Conservation (phyloP, 1,284 basidiomycete genomes). For the Ceratobasidium sp. region DNA sequence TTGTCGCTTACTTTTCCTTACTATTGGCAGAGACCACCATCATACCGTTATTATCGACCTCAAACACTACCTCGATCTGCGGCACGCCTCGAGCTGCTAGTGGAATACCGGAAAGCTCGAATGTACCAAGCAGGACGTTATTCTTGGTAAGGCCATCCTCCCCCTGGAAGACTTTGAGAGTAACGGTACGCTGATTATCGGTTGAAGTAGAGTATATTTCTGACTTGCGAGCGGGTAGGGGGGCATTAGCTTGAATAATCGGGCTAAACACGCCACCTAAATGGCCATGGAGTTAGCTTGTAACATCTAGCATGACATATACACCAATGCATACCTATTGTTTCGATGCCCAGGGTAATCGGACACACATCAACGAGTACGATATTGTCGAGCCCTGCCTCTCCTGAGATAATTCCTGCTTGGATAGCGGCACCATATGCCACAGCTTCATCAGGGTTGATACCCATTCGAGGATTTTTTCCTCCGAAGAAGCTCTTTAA, state of each 20-base stretch:
- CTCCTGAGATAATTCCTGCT: constrained; percentile 92
- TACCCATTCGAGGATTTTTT: constrained; percentile 92
- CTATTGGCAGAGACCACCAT: constrained; percentile 86
- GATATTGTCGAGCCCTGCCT: constrained; percentile 80
- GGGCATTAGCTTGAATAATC: constrained; percentile 94
- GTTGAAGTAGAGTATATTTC: constrained; percentile 98
- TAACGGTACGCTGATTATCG: constrained; percentile 90
- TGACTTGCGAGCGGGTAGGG: constrained; percentile 96
- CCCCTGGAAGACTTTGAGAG: constrained; percentile 92
- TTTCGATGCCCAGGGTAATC: constrained; percentile 94
- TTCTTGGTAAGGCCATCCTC: constrained; percentile 96
- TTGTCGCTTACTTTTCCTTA: constrained; percentile 79
- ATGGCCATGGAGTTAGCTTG: no score
- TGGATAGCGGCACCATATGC: constrained; percentile 98
- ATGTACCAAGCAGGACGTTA: constrained; percentile 97
- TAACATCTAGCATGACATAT: no score
- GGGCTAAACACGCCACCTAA: constrained; percentile 98
- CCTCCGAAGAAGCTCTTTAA: constrained; percentile 93
- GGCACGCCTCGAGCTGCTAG: constrained; percentile 94
- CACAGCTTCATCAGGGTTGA: constrained; percentile 94
- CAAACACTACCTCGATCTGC: constrained; percentile 93
- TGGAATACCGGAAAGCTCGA: constrained; percentile 90
- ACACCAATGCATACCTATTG: no score
- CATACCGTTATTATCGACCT: constrained; percentile 92
- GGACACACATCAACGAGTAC: constrained; percentile 97